Evolutionary conservation across 2,329 filamentous ascomycete genomes (phyloP).

Genomic region (Colletotrichum aenigma): DNA sequence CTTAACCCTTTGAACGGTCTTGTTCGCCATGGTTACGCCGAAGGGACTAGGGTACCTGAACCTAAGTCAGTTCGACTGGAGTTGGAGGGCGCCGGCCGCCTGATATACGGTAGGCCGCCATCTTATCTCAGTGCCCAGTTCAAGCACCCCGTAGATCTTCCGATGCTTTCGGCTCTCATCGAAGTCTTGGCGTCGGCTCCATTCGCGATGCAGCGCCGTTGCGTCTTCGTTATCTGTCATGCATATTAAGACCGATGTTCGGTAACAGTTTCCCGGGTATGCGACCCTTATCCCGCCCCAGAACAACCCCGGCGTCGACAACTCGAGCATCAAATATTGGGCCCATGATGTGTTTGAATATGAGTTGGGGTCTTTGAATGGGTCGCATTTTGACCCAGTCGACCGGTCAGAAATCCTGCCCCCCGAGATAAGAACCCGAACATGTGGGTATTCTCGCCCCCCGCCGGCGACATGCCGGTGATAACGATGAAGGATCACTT

Average conservation of each 20-base stretch:
- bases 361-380: neutral
- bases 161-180: neutral
- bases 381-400: neutral
- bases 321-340: neutral
- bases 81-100: neutral
- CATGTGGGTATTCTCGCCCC: neutral
- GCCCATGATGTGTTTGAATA: neutral
- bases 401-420: neutral
- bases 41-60: neutral
- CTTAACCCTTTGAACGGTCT: slow-evolving; percentile 25
- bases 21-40: neutral
- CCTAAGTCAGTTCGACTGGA: neutral
- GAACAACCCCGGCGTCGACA: neutral
- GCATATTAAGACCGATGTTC: neutral
- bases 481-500: neutral
- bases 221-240: neutral
- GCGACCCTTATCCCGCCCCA: neutral
- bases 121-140: neutral
- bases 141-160: neutral
- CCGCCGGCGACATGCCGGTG: neutral
- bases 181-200: neutral
- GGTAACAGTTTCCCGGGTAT: neutral
- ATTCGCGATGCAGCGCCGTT: neutral
- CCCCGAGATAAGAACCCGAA: neutral
- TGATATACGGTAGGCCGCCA: neutral